These are phyloP conservation scores for Apiotrichum porosum DNA, from an alignment of 1,284 basidiomycete species.

Conservation along the genomic window DNA sequence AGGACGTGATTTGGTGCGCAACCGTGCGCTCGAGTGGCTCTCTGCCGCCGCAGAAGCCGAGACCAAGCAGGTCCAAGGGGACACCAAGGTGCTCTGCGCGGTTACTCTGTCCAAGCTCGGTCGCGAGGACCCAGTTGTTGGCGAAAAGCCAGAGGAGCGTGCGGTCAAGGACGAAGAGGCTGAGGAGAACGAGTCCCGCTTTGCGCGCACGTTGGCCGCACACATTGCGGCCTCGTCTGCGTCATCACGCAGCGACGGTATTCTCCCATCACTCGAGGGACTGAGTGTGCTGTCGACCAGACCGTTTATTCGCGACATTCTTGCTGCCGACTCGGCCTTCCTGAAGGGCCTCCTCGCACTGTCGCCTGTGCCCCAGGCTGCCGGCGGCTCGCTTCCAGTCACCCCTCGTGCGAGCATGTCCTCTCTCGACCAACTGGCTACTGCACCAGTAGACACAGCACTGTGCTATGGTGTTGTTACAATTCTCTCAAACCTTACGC, in stretches of 20 bases:
- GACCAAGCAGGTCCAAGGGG: constrained; percentile 27
- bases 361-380: constrained; percentile 27
- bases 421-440: constrained; percentile 14
- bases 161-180: constrained; percentile 16
- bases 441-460: constrained; percentile 39
- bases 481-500: constrained; percentile 67
- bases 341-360: constrained; percentile 59
- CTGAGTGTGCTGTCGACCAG: constrained; percentile 72
- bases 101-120: constrained; percentile 73
- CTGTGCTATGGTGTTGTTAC: constrained; percentile 70
- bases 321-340: constrained; percentile 58
- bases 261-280: constrained; percentile 68
- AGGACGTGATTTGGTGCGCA: constrained; percentile 60
- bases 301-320: constrained; percentile 60
- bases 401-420: constrained; percentile 47
- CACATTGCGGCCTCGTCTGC: constrained; percentile 48
- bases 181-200: constrained; percentile 49
- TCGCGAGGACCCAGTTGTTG: constrained; percentile 54
- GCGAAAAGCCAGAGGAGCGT: constrained; percentile 48
- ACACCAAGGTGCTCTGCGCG: constrained; percentile 54
- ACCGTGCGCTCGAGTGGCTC: constrained; percentile 46
- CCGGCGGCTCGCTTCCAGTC: constrained; percentile 53
- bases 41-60: constrained; percentile 45
- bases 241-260: constrained; percentile 2
- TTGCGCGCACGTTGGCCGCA: constrained; percentile 58